A percentile compares a stretch with the other conserved stretches of the same genome.
phyloP scores from a whole-genome alignment of 2,329 filamentous ascomycete genomes.

The Ophiostoma sp. region DNA sequence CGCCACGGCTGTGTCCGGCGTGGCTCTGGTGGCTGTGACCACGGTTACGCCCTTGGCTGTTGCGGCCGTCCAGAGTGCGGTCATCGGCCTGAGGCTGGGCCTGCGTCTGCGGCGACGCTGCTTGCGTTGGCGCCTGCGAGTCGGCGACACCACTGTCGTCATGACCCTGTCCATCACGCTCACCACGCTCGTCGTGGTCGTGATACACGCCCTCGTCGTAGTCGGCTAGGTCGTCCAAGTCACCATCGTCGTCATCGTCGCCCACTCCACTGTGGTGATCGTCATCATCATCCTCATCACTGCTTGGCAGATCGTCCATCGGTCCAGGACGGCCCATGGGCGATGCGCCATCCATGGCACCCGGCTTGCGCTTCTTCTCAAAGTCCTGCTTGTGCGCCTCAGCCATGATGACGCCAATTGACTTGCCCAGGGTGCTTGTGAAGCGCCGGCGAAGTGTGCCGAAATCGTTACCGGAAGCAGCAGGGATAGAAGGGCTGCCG shows the following conservation, averaged over 20 bases:
- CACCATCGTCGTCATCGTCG: constrained; percentile 20
- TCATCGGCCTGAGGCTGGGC: neutral
- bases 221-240: constrained; percentile 25
- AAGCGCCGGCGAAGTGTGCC: constrained; percentile 36
- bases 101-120: neutral
- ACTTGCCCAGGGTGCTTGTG: constrained; percentile 38
- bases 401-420: constrained; percentile 65
- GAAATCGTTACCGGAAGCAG: neutral
- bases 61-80: neutral
- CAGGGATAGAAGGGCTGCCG: neutral
- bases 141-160: neutral
- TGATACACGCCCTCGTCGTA: constrained; percentile 10
- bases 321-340: constrained; percentile 11
- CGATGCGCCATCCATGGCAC: neutral
- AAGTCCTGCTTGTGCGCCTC: constrained; percentile 90
- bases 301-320: constrained; percentile 25
- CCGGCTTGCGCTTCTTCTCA: constrained; percentile 67
- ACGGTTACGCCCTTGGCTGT: neutral
- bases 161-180: neutral
- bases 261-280: constrained; percentile 9
- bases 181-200: neutral
- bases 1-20: neutral
- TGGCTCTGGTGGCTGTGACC: neutral
- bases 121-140: neutral
- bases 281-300: constrained; percentile 28